These are phyloP conservation scores for Epichloe gansuensis DNA, from an alignment of 2,329 filamentous ascomycete genomes.

Conservation along the genomic window DNA sequence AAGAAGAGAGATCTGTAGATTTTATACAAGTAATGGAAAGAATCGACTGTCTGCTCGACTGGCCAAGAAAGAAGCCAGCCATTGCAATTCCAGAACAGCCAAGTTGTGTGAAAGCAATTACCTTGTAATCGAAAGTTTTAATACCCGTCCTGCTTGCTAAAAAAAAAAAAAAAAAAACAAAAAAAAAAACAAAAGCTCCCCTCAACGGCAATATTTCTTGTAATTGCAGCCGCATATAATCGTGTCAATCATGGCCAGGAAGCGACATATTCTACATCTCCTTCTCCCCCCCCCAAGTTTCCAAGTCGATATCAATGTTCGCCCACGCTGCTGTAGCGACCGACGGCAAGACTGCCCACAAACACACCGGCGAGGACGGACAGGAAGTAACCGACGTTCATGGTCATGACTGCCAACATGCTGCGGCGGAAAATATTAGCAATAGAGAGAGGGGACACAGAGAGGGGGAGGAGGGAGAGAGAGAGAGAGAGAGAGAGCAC, in stretches of 20 bases:
- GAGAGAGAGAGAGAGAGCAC: slow-evolving; percentile 17
- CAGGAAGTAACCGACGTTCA: slow-evolving; percentile 75
- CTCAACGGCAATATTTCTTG: neutral
- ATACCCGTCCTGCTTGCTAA: neutral
- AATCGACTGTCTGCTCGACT: too few relatives aligned
- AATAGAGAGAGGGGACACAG: neutral
- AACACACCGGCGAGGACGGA: slow-evolving; percentile 72
- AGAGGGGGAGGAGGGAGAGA: too few relatives aligned
- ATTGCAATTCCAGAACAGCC: neutral
- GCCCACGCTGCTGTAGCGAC: slow-evolving; percentile 46
- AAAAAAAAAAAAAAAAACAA: neutral
- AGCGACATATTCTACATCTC: neutral
- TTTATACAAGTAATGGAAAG: neutral
- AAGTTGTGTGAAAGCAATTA: too few relatives aligned
- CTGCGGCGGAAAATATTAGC: slow-evolving; percentile 28
- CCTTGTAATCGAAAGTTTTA: neutral
- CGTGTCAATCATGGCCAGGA: neutral
- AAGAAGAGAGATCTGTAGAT: neutral
- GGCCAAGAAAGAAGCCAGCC: neutral
- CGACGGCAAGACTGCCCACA: slow-evolving; percentile 70
- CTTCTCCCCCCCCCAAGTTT: neutral
- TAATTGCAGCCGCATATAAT: neutral
- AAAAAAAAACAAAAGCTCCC: neutral
- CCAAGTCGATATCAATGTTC: slow-evolving; percentile 27
- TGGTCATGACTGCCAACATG: slow-evolving; percentile 86